Evolutionary conservation across 495 filamentous ascomycete genomes (phyloP).

Genomic region (Rostrohypoxylon terebratum): DNA sequence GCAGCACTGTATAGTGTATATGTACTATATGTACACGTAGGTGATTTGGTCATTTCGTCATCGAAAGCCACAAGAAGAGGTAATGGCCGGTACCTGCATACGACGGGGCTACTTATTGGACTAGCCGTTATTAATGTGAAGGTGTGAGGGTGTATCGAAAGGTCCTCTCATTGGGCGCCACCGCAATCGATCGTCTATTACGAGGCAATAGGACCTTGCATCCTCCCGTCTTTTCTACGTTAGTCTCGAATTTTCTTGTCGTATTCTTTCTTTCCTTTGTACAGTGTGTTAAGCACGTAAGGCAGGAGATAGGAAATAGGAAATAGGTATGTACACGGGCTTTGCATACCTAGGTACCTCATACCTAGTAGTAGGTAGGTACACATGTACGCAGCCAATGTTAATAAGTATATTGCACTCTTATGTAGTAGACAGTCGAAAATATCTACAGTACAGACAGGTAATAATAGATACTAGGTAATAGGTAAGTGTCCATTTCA

Average conservation of each 20-base stretch:
- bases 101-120: constrained; percentile 27
- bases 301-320: no score
- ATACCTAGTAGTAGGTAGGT: background rate
- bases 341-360: background rate
- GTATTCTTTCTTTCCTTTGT: no score
- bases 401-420: background rate
- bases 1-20: background rate
- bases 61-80: constrained; percentile 40
- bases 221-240: background rate
- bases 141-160: background rate
- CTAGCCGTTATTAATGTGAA: constrained; percentile 7
- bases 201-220: constrained; percentile 9
- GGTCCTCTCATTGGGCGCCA: constrained; percentile 31
- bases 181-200: constrained; percentile 24
- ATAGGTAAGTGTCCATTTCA: background rate
- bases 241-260: no score
- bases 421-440: background rate
- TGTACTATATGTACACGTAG: constrained; percentile 30
- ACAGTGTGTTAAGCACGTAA: no score
- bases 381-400: no score
- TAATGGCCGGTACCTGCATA: constrained; percentile 51
- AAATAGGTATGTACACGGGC: background rate
- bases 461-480: no score
- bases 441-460: background rate
- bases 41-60: constrained; percentile 39